Percentiles rank a stretch among this genome's conserved stretches.
Conservation (phyloP, 1,284 basidiomycete species). For the Hemileia vastatrix region DNA sequence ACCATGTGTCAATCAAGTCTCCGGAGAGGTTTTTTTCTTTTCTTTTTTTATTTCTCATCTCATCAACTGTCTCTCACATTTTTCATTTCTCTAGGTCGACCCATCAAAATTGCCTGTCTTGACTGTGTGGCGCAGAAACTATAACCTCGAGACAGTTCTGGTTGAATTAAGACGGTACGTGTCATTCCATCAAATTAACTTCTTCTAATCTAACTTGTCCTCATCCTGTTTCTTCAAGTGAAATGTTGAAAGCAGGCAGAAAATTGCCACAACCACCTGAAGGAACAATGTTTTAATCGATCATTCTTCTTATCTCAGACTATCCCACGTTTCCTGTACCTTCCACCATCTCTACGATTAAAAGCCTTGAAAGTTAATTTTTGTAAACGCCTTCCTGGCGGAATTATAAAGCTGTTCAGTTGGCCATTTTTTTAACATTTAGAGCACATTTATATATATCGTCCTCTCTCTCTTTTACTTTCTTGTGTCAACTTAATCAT, state of each 20-base stretch:
- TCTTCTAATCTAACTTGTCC: neutral
- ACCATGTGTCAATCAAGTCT: conserved; percentile 71
- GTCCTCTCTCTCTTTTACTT: too few species aligned
- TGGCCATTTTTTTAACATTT: too few species aligned
- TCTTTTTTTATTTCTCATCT: neutral
- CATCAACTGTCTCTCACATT: neutral
- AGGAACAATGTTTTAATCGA: conserved; percentile 48
- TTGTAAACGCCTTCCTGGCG: too few species aligned
- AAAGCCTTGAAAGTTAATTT: too few species aligned
- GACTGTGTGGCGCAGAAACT: conserved; percentile 60
- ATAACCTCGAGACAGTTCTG: conserved; percentile 75
- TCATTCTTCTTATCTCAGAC: too few species aligned
- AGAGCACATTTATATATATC: too few species aligned
- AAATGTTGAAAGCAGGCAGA: conserved; percentile 55
- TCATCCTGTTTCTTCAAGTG: neutral
- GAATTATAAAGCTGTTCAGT: too few species aligned
- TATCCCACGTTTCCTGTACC: too few species aligned
- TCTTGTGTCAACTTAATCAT: too few species aligned
- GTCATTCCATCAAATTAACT: conserved; percentile 38
- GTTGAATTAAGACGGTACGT: conserved; percentile 76
- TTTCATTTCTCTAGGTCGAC: conserved; percentile 53
- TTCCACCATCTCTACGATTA: too few species aligned
- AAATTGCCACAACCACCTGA: conserved; percentile 92
- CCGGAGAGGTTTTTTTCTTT: conserved; percentile 53
- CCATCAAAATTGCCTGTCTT: conserved; percentile 60